Base-by-base conservation (phyloP, 352 stramenopile species). In the Pelagophyceae sp. region DNA sequence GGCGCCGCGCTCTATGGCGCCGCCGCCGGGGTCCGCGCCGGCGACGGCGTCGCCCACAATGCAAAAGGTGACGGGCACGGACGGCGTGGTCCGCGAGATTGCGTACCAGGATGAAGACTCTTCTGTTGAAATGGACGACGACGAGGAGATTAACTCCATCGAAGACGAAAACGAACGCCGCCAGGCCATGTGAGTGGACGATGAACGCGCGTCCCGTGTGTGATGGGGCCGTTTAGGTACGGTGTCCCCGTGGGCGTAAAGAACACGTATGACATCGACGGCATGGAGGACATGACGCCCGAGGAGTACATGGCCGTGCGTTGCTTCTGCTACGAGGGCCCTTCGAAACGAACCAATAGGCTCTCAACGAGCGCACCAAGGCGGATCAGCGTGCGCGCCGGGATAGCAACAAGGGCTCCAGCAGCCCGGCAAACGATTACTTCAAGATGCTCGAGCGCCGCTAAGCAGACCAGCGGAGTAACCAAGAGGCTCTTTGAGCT, bases 241-340 rank as follows among this genome's bases (percentile, higher is more conserved):
- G 60, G 60, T 11, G 31, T 67, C 11, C 60, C 60, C 25, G 60
- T 67, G 11, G 60, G 27, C 60, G 31, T 35, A 27, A 67, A 11
- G n/a, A 71, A 71, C n/a, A 71, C 61, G n/a, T 71, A 71, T 31
- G 61, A 17, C 5, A 40, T 71, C 29, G 61, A 71, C 15, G n/a
- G n/a, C 33, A 71, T 71, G 61, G 61, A 38, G 61, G 61, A 71
- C 61, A 71, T 71, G 61, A 40, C 61, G 3, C 61, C 61, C 3
- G 61, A 71, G 29, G 61, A 71, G 61, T 71, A 71, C n/a, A 63
- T 63, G 2, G 54, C 45, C 45, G 45, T n/a, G n/a, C n/a, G n/a
- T n/a, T n/a, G n/a, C n/a, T n/a, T n/a, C n/a, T n/a, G n/a, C n/a
- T n/a, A n/a, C n/a, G n/a, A n/a, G n/a, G n/a, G n/a, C n/a, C n/a